A percentile compares a stretch with the other conserved stretches of the same genome.
Conservation (phyloP, 2,329 filamentous ascomycete genomes). For the Lizonia empirigonia region DNA sequence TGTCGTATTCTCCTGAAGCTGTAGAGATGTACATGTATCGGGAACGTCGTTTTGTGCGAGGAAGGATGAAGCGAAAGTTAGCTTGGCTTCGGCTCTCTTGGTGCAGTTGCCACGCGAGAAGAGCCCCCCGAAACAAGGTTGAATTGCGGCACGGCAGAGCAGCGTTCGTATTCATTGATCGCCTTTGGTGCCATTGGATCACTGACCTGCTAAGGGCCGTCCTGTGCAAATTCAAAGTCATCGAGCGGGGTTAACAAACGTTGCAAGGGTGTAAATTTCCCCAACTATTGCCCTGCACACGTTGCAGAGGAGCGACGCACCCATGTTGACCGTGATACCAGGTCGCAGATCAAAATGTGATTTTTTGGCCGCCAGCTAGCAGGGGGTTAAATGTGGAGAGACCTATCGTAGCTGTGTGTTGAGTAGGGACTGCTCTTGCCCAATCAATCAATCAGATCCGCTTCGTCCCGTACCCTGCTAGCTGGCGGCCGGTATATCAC, state of each 20-base stretch:
- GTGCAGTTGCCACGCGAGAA: constrained; percentile 12
- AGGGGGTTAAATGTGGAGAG: too few relatives aligned
- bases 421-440: too few relatives aligned
- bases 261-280: constrained; percentile 3
- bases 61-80: constrained; percentile 5
- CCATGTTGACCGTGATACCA: constrained; percentile 5
- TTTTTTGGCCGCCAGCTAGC: too few relatives aligned
- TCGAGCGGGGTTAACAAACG: constrained; percentile 4
- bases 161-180: not conserved
- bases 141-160: not conserved
- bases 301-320: constrained; percentile 4
- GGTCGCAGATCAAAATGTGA: constrained; percentile 13
- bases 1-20: not conserved
- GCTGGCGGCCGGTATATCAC: too few relatives aligned
- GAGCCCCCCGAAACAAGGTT: constrained; percentile 9
- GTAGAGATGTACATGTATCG: not conserved
- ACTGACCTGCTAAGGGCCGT: not conserved
- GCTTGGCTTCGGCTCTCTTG: not conserved
- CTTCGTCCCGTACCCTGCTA: too few relatives aligned
- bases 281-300: constrained; percentile 2
- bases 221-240: not conserved
- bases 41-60: not conserved
- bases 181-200: not conserved
- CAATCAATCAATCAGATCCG: too few relatives aligned
- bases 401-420: too few relatives aligned